phyloP scores from a whole-genome alignment of 78 protist genomes.

The Anaeramoeba flamelloides region DNA sequence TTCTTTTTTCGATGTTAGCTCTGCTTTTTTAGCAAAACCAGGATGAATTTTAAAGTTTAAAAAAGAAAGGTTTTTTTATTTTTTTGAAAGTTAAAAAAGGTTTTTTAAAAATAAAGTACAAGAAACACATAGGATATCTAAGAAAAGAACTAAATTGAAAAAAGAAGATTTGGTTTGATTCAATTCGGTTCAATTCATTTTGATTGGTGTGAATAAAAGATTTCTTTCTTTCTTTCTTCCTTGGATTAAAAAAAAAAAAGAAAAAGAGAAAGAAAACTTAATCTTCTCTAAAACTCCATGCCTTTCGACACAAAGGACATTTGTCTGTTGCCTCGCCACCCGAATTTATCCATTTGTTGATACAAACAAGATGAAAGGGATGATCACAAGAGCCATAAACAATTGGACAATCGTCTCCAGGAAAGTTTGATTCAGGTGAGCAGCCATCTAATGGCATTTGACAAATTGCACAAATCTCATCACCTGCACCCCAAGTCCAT shows the following conservation, averaged over 20 bases:
- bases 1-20: too few species aligned
- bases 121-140: too few species aligned
- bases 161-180: too few species aligned
- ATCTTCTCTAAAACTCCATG: slow-evolving; percentile 15
- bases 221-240: too few species aligned
- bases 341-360: slow-evolving; percentile 47
- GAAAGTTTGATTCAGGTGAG: slow-evolving; percentile 55
- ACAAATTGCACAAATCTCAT: slow-evolving; percentile 72
- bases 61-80: too few species aligned
- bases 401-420: slow-evolving; percentile 80
- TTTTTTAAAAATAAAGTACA: too few species aligned
- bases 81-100: too few species aligned
- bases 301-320: slow-evolving; percentile 39
- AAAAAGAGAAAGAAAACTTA: neutral
- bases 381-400: slow-evolving; percentile 61
- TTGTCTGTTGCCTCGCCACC: neutral
- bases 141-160: too few species aligned
- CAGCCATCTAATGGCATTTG: slow-evolving; percentile 49
- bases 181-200: too few species aligned
- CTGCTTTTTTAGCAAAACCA: too few species aligned
- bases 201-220: too few species aligned
- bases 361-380: slow-evolving; percentile 73
- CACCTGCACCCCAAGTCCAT: slow-evolving; percentile 29
- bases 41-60: too few species aligned
- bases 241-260: neutral